phyloP scores from a whole-genome alignment of 805 yeast genomes.

The Dipodascus albidus region DNA sequence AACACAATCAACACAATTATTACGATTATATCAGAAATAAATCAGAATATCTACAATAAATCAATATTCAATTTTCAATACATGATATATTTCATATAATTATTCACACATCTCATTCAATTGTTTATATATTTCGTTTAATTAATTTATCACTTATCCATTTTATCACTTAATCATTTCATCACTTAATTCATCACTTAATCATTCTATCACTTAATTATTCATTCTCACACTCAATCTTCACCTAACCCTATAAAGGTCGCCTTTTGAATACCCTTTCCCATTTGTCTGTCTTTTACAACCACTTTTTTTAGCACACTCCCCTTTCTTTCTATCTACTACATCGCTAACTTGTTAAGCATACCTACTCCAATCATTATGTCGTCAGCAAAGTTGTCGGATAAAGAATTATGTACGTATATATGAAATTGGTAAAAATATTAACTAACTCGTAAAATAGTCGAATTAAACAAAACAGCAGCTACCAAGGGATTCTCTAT shows the following conservation, averaged over 20 bases:
- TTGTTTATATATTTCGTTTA: too few relatives aligned
- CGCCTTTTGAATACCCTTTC: not conserved
- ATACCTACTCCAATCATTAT: not conserved
- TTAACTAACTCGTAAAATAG: slow-evolving; percentile 18
- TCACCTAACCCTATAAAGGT: not conserved
- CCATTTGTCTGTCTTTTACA: not conserved
- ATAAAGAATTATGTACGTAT: slow-evolving; percentile 23
- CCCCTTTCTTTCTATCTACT: not conserved
- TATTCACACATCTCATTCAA: too few relatives aligned
- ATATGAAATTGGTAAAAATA: not conserved
- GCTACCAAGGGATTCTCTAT: slow-evolving; percentile 85
- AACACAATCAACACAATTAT: too few relatives aligned
- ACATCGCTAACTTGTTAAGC: not conserved
- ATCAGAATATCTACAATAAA: too few relatives aligned
- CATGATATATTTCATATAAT: too few relatives aligned
- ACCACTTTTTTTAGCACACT: not conserved
- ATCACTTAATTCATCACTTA: too few relatives aligned
- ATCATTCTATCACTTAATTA: too few relatives aligned
- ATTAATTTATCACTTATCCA: too few relatives aligned
- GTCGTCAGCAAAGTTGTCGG: slow-evolving; percentile 13
- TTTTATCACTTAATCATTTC: too few relatives aligned
- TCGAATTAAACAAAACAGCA: slow-evolving; percentile 80
- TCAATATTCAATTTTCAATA: too few relatives aligned
- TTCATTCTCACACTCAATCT: not conserved
- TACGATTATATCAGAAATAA: too few relatives aligned